phyloP scores from a whole-genome alignment of 768 basidiomycete species.

The Auricularia sp. region DNA sequence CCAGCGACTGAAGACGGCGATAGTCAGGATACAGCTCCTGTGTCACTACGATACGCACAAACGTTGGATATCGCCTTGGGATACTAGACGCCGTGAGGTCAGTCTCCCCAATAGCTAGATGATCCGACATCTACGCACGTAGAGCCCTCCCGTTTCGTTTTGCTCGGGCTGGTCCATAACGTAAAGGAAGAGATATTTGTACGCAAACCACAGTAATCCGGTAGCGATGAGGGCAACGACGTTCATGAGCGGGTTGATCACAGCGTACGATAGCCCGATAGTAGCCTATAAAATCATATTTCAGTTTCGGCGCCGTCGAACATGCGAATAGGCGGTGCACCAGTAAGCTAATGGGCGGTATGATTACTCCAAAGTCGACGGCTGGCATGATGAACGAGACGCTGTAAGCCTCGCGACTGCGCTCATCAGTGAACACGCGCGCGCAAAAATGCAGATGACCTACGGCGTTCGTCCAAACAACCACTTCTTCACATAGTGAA shows the following conservation, averaged over 20 bases:
- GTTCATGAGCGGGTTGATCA: slow-evolving; percentile 59
- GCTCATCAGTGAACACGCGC: not conserved
- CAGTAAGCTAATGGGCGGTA: slow-evolving; percentile 43
- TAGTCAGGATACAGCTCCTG: not conserved
- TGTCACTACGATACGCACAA: slow-evolving; percentile 24
- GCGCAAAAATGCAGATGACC: not conserved
- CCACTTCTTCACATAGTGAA: slow-evolving; percentile 56
- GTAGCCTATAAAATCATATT: too few species aligned
- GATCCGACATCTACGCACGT: slow-evolving; percentile 35
- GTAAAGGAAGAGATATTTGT: slow-evolving; percentile 36
- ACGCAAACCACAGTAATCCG: slow-evolving; percentile 47
- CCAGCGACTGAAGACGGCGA: slow-evolving; percentile 41
- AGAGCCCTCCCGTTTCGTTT: not conserved
- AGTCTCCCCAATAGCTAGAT: slow-evolving; percentile 37
- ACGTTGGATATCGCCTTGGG: slow-evolving; percentile 38
- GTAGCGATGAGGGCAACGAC: slow-evolving; percentile 53
- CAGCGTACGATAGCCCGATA: slow-evolving; percentile 47
- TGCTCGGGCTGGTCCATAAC: slow-evolving; percentile 1
- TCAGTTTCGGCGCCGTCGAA: not conserved
- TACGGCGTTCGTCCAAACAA: slow-evolving; percentile 55
- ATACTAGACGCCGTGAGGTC: slow-evolving; percentile 26
- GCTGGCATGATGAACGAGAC: slow-evolving; percentile 46
- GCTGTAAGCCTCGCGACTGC: slow-evolving; percentile 46
- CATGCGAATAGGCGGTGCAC: slow-evolving; percentile 12
- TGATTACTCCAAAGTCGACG: slow-evolving; percentile 39